phyloP scores from a whole-genome alignment of 192 early-diverging fungal species.

The Phycomyces blakesleeanus region DNA sequence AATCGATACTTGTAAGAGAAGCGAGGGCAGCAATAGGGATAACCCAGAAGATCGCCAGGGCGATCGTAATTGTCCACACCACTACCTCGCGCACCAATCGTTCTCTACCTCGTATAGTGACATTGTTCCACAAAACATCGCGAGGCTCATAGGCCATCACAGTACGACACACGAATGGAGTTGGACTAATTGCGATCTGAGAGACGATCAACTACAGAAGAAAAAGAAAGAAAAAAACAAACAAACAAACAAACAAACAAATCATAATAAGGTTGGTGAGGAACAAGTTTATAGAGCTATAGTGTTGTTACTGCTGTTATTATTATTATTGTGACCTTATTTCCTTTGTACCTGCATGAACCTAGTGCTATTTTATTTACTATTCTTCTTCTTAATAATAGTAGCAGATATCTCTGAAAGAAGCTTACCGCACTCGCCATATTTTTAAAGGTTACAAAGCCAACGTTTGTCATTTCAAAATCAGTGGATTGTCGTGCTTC shows the following conservation, averaged over 20 bases:
- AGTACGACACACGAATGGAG: conserved; percentile 58
- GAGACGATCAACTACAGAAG: conserved; percentile 54
- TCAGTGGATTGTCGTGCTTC: conserved; percentile 24
- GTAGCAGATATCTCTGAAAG: too few species aligned
- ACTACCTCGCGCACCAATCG: conserved; percentile 45
- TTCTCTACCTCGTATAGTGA: conserved; percentile 49
- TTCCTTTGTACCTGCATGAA: background rate
- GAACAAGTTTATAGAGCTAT: too few species aligned
- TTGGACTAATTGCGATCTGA: conserved; percentile 60
- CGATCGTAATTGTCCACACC: conserved; percentile 49
- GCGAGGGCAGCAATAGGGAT: conserved; percentile 62
- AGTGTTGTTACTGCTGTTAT: too few species aligned
- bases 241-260: too few species aligned
- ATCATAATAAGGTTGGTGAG: background rate
- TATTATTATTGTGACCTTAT: background rate
- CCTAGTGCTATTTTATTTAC: too few species aligned
- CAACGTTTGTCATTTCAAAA: conserved; percentile 47
- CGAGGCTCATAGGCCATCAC: conserved; percentile 65
- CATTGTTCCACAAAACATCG: conserved; percentile 67
- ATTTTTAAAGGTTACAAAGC: conserved; percentile 71
- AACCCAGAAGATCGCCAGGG: conserved; percentile 70
- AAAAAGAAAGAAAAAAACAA: too few species aligned
- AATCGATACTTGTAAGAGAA: conserved; percentile 57
- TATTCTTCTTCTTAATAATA: too few species aligned
- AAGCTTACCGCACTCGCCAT: conserved; percentile 62